Base-by-base conservation (phyloP, 345 rosid species). In the Firmiana major region DNA sequence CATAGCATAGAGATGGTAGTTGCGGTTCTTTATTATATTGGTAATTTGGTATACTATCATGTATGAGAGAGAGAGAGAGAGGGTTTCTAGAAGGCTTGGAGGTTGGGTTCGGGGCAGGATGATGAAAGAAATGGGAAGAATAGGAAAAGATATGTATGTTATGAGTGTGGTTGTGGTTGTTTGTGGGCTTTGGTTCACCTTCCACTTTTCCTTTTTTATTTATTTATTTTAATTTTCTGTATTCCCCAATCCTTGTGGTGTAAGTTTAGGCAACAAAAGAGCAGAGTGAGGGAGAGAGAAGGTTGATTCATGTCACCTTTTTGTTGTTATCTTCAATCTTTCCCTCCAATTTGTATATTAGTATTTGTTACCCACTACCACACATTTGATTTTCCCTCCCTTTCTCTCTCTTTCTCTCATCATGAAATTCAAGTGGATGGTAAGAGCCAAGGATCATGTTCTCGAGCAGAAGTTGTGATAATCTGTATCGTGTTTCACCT, bases 161-260 rank as follows among this genome's bases (percentile, higher is more conserved):
- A 31, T 31, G 84, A 81, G 68, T 81, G 89, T 81, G 85, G 89
- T 78, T 85, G 86, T 82, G 76, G 86, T 79, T 88, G 87, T 75
- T 6, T 79, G 88, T 86, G 89, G 86, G 85, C 84, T 86, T 89
- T 77, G 91, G 86, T 86, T 87, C 88, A 90, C 92, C 94, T 83
- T 87, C 90, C 89, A 84, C 83, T 72, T 73, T 58, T 63, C 48
- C 17, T 1, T 7, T 53, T 49, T 54, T 31, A 31, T 1, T 31
- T 31, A 26, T 8, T 0, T 49, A 53, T 65, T 19, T 19, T 16
- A 0, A 0, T 15, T 49, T 15, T 13, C 12, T 13, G 0, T 15
- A 0, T 4, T 16, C 19, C 19, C 70, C 81, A 0, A 73, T 34
- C 82, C 87, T 86, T 87, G 79, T 80, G 86, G 84, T 84, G 80